Conservation (phyloP, 2,329 filamentous ascomycete genomes). For the Aspergillus hiratsukae region DNA sequence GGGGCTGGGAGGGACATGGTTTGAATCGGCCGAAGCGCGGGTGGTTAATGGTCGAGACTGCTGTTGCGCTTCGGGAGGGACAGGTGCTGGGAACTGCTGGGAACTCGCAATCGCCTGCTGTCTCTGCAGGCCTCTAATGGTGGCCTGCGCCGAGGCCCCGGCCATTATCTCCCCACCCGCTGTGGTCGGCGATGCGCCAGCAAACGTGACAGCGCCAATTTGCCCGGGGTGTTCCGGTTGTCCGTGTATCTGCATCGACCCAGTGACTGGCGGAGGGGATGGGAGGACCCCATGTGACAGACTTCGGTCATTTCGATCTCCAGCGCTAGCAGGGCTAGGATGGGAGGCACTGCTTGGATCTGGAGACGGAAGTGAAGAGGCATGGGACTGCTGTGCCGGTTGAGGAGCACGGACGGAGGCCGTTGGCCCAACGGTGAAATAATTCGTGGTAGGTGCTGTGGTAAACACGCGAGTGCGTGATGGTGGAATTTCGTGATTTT, state of each 20-base stretch:
- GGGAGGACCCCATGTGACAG: conserved; percentile 42
- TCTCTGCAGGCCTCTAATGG: neutral
- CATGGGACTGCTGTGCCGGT: conserved; percentile 9
- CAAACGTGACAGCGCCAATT: neutral
- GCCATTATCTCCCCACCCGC: neutral
- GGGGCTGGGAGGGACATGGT: neutral
- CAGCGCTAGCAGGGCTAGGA: conserved; percentile 20
- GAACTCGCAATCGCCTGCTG: neutral
- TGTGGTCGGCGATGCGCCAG: neutral
- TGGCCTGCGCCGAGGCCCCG: neutral
- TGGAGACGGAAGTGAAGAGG: conserved; percentile 24
- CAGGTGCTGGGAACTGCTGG: neutral
- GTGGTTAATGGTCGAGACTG: conserved; percentile 11
- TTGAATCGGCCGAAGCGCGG: conserved; percentile 1
- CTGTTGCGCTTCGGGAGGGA: neutral
- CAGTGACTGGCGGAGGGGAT: conserved; percentile 47
- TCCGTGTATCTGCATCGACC: conserved; percentile 53
- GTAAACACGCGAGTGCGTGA: neutral
- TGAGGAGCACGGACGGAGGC: neutral
- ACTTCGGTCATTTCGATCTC: conserved; percentile 11
- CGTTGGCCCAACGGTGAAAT: conserved; percentile 4
- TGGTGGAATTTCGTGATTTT: neutral
- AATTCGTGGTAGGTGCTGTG: conserved; percentile 13
- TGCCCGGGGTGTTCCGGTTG: neutral
- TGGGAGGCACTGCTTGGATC: conserved; percentile 25